phyloP scores from a whole-genome alignment of 164 flowering plant genomes.

The Saururus chinensis region DNA sequence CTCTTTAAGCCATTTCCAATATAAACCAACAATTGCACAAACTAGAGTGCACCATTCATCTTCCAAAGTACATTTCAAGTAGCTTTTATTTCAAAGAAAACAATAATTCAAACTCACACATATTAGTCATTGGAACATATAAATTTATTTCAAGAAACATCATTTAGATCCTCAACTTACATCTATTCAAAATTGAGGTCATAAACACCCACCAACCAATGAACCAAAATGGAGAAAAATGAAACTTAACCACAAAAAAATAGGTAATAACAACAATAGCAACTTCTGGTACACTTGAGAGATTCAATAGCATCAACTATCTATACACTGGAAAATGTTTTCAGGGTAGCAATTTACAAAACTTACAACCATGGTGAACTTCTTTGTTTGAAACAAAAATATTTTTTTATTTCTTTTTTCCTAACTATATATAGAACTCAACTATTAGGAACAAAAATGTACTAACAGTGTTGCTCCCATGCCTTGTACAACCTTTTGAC shows the following conservation, averaged over 20 bases:
- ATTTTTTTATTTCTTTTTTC: constrained; percentile 6
- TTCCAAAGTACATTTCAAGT: no score
- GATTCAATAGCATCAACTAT: no score
- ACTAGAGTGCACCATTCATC: no score
- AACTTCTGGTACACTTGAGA: constrained; percentile 13
- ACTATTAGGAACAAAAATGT: constrained; percentile 9
- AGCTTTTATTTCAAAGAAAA: no score
- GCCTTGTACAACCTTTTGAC: constrained; percentile 67
- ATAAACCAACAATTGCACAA: no score
- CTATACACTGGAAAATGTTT: constrained; percentile 22
- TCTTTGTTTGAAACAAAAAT: constrained; percentile 8
- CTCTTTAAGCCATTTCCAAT: no score
- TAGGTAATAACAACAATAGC: constrained; percentile 5
- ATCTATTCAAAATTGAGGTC: no score
- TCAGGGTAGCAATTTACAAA: constrained; percentile 33
- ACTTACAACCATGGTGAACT: constrained; percentile 29
- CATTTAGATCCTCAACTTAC: no score
- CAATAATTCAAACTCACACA: no score
- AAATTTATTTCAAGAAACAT: no score
- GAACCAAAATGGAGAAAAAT: constrained; percentile 11
- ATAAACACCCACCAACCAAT: no score
- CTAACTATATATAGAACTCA: constrained; percentile 10
- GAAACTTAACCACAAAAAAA: constrained; percentile 10
- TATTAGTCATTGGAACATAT: no score
- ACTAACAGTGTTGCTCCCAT: constrained; percentile 84